phyloP scores from a whole-genome alignment of 2,329 filamentous ascomycete species.

The Pezicula neosporulosa region DNA sequence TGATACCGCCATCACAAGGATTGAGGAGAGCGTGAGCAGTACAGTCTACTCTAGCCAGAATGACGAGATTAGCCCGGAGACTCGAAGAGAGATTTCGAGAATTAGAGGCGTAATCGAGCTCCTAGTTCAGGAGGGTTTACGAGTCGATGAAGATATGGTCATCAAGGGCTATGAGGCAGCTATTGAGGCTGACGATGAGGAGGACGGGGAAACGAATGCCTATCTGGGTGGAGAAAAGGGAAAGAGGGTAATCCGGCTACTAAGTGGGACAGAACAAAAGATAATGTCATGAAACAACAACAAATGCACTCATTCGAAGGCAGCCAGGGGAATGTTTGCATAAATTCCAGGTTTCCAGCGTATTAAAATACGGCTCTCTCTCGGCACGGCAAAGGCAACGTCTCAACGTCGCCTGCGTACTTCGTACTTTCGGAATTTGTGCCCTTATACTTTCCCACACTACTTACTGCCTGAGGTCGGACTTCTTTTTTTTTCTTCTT shows the following conservation, averaged over 20 bases:
- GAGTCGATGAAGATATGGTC: constrained; percentile 88
- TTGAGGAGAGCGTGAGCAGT: constrained; percentile 83
- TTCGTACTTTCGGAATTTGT: too few species aligned
- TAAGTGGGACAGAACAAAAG: constrained; percentile 14
- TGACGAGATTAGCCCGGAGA: constrained; percentile 72
- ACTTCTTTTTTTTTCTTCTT: too few species aligned
- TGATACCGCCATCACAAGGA: constrained; percentile 64
- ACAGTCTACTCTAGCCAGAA: constrained; percentile 96
- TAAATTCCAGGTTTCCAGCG: too few species aligned
- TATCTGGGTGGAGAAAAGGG: constrained; percentile 55
- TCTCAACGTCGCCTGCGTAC: too few species aligned
- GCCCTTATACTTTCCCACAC: too few species aligned
- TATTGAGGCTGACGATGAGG: constrained; percentile 65
- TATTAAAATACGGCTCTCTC: too few species aligned
- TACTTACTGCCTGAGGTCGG: too few species aligned
- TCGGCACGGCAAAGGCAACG: too few species aligned
- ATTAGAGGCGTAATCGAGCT: constrained; percentile 78
- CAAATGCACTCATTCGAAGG: background rate
- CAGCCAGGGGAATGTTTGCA: background rate
- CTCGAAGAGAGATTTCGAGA: constrained; percentile 83
- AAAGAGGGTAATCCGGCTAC: constrained; percentile 26
- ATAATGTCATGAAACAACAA: constrained; percentile 5
- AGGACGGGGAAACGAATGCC: constrained; percentile 51
- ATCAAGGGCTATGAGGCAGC: constrained; percentile 78
- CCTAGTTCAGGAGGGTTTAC: constrained; percentile 75